phyloP scores from a whole-genome alignment of 2,329 filamentous ascomycete genomes.

The Incumbomyces delicatus region DNA sequence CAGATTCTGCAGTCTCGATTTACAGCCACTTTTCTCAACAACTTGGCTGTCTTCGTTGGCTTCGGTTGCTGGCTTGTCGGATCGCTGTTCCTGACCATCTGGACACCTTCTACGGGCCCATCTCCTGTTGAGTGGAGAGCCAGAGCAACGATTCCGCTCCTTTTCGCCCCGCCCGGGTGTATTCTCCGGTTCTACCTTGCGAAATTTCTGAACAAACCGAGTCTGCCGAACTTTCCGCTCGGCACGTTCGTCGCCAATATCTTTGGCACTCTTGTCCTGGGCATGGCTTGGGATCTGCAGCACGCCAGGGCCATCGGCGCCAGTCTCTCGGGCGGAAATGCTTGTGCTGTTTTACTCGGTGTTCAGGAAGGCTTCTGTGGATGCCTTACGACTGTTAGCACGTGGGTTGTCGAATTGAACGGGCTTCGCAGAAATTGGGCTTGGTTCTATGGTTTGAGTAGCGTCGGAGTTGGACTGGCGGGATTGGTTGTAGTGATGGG shows the following conservation, averaged over 20 bases:
- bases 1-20: conserved; percentile 40
- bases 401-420: conserved; percentile 51
- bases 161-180: conserved; percentile 70
- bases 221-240: conserved; percentile 57
- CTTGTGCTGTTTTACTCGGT: conserved; percentile 54
- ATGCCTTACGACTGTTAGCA: conserved; percentile 54
- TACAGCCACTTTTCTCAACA: conserved; percentile 52
- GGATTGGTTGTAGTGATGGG: conserved; percentile 65
- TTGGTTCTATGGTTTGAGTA: conserved; percentile 44
- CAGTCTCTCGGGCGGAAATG: conserved; percentile 5
- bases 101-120: conserved; percentile 46
- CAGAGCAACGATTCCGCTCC: conserved; percentile 58
- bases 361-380: conserved; percentile 57
- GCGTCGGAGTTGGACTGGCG: conserved; percentile 49
- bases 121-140: conserved; percentile 55
- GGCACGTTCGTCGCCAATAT: conserved; percentile 76
- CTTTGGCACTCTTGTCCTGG: conserved; percentile 60
- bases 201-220: conserved; percentile 52
- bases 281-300: conserved; percentile 65
- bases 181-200: conserved; percentile 62
- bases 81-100: conserved; percentile 56
- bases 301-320: conserved; percentile 45
- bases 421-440: conserved; percentile 44
- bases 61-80: conserved; percentile 60
- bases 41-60: conserved; percentile 50